Evolutionary conservation across 108 stramenopile species (phyloP).

Genomic region (Licmophora abbreviata): DNA sequence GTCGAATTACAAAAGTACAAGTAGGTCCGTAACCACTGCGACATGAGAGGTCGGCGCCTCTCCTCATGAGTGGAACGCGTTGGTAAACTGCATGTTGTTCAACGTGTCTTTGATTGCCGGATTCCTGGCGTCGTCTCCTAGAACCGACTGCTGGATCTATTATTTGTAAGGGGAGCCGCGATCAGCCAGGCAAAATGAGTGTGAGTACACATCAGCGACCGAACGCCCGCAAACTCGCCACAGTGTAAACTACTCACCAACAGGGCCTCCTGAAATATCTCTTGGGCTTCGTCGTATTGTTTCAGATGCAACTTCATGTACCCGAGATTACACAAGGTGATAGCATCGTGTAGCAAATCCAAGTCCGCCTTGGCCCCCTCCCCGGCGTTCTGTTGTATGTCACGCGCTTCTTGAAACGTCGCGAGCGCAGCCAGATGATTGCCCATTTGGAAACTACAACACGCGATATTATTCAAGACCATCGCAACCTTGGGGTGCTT

Average conservation of each 20-base stretch:
- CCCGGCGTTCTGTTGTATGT: conserved; percentile 7
- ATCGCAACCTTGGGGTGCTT: conserved; percentile 9
- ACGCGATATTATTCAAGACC: conserved; percentile 32
- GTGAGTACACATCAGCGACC: not conserved
- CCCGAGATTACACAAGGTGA: conserved; percentile 23
- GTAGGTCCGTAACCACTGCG: too few species aligned
- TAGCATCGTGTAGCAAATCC: conserved; percentile 25
- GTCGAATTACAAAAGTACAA: too few species aligned
- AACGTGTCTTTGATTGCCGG: conserved; percentile 25
- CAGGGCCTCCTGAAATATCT: conserved; percentile 29
- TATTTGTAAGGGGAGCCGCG: not conserved
- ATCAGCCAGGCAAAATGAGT: not conserved
- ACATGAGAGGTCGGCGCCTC: too few species aligned
- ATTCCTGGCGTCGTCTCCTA: conserved; percentile 16
- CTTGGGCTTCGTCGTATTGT: conserved; percentile 25
- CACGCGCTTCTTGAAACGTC: conserved; percentile 18
- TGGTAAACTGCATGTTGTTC: conserved; percentile 31
- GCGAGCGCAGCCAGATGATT: conserved; percentile 8
- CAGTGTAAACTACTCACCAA: conserved; percentile 11
- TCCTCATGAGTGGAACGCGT: conserved; percentile 25
- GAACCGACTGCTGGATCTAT: conserved; percentile 28
- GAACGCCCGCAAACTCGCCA: not conserved
- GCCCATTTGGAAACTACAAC: conserved; percentile 21
- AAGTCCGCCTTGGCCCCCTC: conserved; percentile 6
- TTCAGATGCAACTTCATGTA: conserved; percentile 20